Evolutionary conservation across 805 yeast genomes (phyloP), one percentile per base, ranked within the genome.

Genomic region (Cyberlindnera samutprakarnensis): DNA sequence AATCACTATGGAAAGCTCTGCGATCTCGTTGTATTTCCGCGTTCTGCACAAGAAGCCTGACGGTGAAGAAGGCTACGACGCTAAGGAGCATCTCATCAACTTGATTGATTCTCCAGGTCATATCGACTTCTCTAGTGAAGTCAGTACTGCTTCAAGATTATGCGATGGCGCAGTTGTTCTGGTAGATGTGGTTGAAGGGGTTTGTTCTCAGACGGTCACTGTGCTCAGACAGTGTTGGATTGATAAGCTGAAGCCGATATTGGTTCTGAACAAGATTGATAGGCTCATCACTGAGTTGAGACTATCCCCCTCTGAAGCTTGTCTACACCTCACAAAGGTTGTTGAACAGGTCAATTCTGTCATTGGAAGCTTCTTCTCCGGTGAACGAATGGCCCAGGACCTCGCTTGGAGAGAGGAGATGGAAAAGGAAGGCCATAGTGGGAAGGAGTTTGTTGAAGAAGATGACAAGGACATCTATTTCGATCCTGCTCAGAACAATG

Each of bases 51-150:
- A 60, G 34, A 58, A 56, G 18, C 61, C 57, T 27, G 57, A 54
- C 25, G 67, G 61, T 6, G 50, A 46, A 3, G 61, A 63, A 9
- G 31, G 31, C 3, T 28, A 21, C 8, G 36, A 60, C n/a, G 70
- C 79, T 24, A 74, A 73, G 25, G 96, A 92, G 50, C 83, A 84
- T 57, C 61, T 92, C 34, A 80, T 92, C 51, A 92, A 92, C 52
- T 68, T 92, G 47, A 90, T 92, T 36, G 99, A 92, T 57, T 90
- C 97, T 0, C 99, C 99, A 0, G 99, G 99, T n/a, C 99, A 92
- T 49, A 86, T 92, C 38, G 99, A 92, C 59, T 92, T 92, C 55
- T 81, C 95, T 1, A 81, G 94, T 10, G 99, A 92, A 53, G 99
- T 92, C 0, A 84, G 95, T 18, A 84, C 96, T 0, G 95, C 97